Evolutionary conservation across 805 yeast species (phyloP), one percentile per base, ranked within the genome.

Genomic region (Metschnikowia corniflorae): DNA sequence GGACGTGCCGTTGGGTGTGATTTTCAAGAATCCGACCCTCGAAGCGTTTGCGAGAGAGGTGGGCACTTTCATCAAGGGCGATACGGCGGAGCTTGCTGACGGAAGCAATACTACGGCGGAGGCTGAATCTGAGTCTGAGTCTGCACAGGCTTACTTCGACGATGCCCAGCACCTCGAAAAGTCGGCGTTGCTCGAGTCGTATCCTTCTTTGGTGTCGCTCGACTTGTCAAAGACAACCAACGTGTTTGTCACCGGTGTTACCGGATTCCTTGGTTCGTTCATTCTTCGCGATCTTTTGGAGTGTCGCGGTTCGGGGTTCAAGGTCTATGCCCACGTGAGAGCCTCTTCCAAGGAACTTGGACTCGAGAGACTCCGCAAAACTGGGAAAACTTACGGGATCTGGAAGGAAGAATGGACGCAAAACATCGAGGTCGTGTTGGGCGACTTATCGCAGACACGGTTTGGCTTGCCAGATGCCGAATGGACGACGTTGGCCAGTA

Each of bases 181-280:
- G 30, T 50, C 65, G 10, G 63, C 56, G 41, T 74, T 75, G 51
- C 64, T 64, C 28, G 31, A 53, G 17, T 54, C 61, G 3, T 86
- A 71, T 53, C 68, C 61, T 40, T 73, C 79, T 3, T 71, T 68
- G 38, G 49, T 51, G 36, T 51, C 66, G 20, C 41, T 63, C 14
- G 65, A 60, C 27, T 50, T 60, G 9, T 56, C 65, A 3, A 54
- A 62, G 26, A 40, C 58, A 2, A 49, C 78, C 16, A 80, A 76
- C 43, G 85, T 88, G 2, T 87, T 93, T 51, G 77, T 93, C 29
- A 93, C 99, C 18, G 99, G 99, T 56, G 85, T 81, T 25, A 94
- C 98, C 25, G 99, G 99, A 2, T 93, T 91, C 77, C 66, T 93
- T 39, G 99, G 99, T 22, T 78, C 97, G 1, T 93, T 83, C 60